Evolutionary conservation across 2,329 filamentous ascomycete species (phyloP).

Genomic region (Boeremia exigua): DNA sequence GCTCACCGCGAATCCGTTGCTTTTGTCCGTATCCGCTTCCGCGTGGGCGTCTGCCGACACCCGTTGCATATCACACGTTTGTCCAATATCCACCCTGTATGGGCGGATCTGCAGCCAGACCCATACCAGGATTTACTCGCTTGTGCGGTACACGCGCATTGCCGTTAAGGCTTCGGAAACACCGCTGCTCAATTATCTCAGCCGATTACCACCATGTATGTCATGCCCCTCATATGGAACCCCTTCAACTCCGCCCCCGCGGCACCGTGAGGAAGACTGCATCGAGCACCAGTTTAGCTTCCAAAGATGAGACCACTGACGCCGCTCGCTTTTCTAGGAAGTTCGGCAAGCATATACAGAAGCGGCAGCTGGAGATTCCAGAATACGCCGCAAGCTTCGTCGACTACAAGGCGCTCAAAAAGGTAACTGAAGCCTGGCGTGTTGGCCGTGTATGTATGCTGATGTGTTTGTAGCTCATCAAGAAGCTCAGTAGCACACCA

Average conservation of each 20-base stretch:
- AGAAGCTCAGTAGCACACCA: slow-evolving; percentile 92
- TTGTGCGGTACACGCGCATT: slow-evolving; percentile 38
- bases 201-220: slow-evolving; percentile 46
- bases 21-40: slow-evolving; percentile 34
- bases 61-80: slow-evolving; percentile 28
- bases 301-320: slow-evolving; percentile 48
- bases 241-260: slow-evolving; percentile 36
- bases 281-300: slow-evolving; percentile 44
- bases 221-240: slow-evolving; percentile 44
- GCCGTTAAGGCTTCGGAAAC: slow-evolving; percentile 16
- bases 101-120: slow-evolving; percentile 36
- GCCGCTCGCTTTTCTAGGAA: slow-evolving; percentile 70
- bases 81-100: slow-evolving; percentile 37
- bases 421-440: slow-evolving; percentile 64
- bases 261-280: slow-evolving; percentile 41
- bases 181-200: slow-evolving; percentile 23
- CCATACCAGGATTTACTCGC: slow-evolving; percentile 34
- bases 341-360: slow-evolving; percentile 99
- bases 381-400: slow-evolving; percentile 99
- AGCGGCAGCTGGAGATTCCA: slow-evolving; percentile 96
- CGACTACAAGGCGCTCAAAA: slow-evolving; percentile 99
- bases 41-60: slow-evolving; percentile 38
- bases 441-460: slow-evolving; percentile 14
- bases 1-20: slow-evolving; percentile 28
- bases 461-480: slow-evolving; percentile 77